Evolutionary conservation across 495 filamentous ascomycete genomes (phyloP).

Genomic region (Aspergillus indologenus): DNA sequence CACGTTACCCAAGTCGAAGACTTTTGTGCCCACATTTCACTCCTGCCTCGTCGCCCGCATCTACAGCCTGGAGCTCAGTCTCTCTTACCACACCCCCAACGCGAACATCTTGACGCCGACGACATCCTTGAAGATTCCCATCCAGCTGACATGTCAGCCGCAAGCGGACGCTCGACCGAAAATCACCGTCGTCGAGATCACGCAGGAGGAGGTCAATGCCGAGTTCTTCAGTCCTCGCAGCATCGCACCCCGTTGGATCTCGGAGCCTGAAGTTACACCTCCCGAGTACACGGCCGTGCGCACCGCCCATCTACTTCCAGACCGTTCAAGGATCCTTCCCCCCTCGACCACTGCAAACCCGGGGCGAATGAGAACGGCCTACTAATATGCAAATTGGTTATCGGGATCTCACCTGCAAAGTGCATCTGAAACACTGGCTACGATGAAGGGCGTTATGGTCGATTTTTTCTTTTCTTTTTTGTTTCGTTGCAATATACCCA

Average conservation of each 20-base stretch:
- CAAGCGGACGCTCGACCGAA: conserved; percentile 11
- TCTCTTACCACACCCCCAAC: conserved; percentile 58
- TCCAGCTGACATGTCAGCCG: conserved; percentile 61
- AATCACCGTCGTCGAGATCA: conserved; percentile 23
- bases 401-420: background rate
- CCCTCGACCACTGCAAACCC: background rate
- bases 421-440: background rate
- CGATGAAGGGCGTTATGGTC: background rate
- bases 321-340: conserved; percentile 3
- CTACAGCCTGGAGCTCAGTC: conserved; percentile 69
- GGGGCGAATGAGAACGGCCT: background rate
- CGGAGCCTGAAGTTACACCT: background rate
- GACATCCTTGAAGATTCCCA: conserved; percentile 65
- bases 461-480: background rate
- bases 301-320: background rate
- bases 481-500: background rate
- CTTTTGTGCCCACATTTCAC: conserved; percentile 86
- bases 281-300: conserved; percentile 3
- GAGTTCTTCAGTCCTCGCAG: conserved; percentile 41
- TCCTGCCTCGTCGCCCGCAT: conserved; percentile 77
- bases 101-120: conserved; percentile 52
- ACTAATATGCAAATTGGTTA: background rate
- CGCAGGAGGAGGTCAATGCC: conserved; percentile 35
- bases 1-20: conserved; percentile 63
- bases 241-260: conserved; percentile 18